Percentiles rank a stretch among this genome's conserved stretches.
These are phyloP conservation scores for Boletus rufocinnamomeus DNA, from an alignment of 768 basidiomycete species.

Conservation along the genomic window DNA sequence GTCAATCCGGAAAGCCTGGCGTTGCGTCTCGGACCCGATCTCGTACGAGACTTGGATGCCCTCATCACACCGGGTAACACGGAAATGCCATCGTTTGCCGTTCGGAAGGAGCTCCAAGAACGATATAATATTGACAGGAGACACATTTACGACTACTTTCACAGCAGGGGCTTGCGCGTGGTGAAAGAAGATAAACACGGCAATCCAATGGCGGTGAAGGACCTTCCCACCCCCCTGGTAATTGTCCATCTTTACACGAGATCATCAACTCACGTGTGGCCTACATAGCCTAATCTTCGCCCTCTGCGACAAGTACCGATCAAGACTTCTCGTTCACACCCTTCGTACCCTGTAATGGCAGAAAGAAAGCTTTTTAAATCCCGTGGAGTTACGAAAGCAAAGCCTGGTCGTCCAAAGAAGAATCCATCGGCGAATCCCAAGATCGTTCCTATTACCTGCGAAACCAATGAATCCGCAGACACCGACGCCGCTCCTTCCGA, in stretches of 20 bases:
- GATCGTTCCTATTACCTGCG: constrained; percentile 6
- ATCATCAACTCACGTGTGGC: constrained; percentile 12
- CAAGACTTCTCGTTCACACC: constrained; percentile 22
- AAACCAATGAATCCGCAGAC: constrained; percentile 14
- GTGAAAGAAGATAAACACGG: constrained; percentile 65
- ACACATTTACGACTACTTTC: constrained; percentile 81
- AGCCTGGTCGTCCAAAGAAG: constrained; percentile 33
- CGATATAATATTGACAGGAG: constrained; percentile 69
- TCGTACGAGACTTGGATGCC: constrained; percentile 73
- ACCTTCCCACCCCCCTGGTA: constrained; percentile 28
- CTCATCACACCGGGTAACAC: constrained; percentile 63
- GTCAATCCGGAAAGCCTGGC: constrained; percentile 74
- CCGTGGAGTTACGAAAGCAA: constrained; percentile 36
- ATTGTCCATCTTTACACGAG: constrained; percentile 10
- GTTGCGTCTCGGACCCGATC: constrained; percentile 61
- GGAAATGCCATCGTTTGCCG: constrained; percentile 75
- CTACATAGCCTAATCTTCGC: constrained; percentile 33
- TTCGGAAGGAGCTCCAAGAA: constrained; percentile 70
- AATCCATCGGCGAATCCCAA: constrained; percentile 9
- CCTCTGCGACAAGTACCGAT: constrained; percentile 30
- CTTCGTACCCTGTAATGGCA: constrained; percentile 15
- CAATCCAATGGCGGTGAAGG: constrained; percentile 41
- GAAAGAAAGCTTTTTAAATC: constrained; percentile 24
- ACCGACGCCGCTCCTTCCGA: constrained; percentile 9
- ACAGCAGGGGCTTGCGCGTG: constrained; percentile 60